Percentiles rank a stretch among this genome's conserved stretches.
These are phyloP conservation scores for Penicillium thymicola DNA, from an alignment of 2,329 filamentous ascomycete species.

Conservation along the genomic window DNA sequence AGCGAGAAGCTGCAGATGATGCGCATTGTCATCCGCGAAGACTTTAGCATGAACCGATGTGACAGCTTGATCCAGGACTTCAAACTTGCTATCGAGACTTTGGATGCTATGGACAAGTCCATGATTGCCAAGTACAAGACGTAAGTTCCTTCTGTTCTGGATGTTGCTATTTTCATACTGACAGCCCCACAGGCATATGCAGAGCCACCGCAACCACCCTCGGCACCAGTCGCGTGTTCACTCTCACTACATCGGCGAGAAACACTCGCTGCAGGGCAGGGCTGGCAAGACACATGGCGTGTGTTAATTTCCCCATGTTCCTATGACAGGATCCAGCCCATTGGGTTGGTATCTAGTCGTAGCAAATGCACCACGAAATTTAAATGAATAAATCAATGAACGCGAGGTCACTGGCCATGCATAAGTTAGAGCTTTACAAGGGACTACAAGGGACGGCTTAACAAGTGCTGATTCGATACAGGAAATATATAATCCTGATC, in stretches of 20 bases:
- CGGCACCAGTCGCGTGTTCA: constrained; percentile 52
- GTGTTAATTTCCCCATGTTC: constrained; percentile 54
- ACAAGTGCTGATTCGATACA: too few species aligned
- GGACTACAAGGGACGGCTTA: too few species aligned
- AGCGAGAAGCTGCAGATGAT: constrained; percentile 83
- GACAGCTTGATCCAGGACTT: constrained; percentile 76
- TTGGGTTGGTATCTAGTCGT: not conserved
- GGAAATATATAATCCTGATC: constrained; percentile 54
- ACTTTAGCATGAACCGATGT: constrained; percentile 79
- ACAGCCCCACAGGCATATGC: constrained; percentile 45
- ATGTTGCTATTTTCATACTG: not conserved
- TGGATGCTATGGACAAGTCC: constrained; percentile 71
- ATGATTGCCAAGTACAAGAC: constrained; percentile 67
- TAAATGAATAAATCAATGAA: not conserved
- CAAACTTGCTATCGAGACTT: constrained; percentile 67
- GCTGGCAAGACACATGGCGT: constrained; percentile 84
- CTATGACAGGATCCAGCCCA: not conserved
- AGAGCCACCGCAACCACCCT: constrained; percentile 53
- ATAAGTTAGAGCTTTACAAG: too few species aligned
- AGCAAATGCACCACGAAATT: not conserved
- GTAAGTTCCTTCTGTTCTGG: constrained; percentile 40
- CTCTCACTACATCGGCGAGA: constrained; percentile 63
- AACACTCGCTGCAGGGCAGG: constrained; percentile 85
- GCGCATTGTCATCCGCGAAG: constrained; percentile 86
- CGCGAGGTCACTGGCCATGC: too few species aligned